Conservation (phyloP, 2,329 filamentous ascomycete species). For the Onygenales sp. region DNA sequence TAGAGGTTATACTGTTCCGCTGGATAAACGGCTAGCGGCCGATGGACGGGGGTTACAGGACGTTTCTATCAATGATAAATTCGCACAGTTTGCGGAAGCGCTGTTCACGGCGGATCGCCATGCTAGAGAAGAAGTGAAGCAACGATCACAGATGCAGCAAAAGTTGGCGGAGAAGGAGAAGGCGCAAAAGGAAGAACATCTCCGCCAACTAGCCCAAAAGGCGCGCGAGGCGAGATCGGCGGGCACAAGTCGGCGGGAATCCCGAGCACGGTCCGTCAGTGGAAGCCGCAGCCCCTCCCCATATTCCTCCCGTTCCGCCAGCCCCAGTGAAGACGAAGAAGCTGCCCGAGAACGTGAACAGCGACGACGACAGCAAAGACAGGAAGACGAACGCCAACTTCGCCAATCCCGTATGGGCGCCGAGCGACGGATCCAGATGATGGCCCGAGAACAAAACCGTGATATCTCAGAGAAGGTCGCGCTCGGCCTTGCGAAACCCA, state of each 20-base stretch:
- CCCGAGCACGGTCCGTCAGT: constrained; percentile 38
- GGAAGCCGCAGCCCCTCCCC: constrained; percentile 37
- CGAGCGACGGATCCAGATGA: constrained; percentile 80
- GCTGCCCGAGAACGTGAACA: constrained; percentile 67
- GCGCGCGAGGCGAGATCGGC: constrained; percentile 70
- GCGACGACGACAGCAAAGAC: constrained; percentile 64
- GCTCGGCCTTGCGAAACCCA: constrained; percentile 87
- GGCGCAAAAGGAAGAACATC: constrained; percentile 81
- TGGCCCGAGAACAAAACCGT: constrained; percentile 89
- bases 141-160: constrained; percentile 91
- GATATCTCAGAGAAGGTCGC: constrained; percentile 97
- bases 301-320: constrained; percentile 36
- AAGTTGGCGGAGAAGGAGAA: constrained; percentile 95
- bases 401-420: constrained; percentile 93
- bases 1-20: constrained; percentile 90
- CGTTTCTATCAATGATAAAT: constrained; percentile 95
- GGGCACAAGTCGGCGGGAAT: constrained; percentile 40
- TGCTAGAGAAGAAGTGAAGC: constrained; percentile 88
- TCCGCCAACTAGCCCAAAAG: constrained; percentile 80
- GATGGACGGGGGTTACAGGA: constrained; percentile 89
- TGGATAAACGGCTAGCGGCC: constrained; percentile 91
- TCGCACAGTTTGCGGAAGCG: constrained; percentile 90
- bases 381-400: constrained; percentile 79
- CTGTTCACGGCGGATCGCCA: constrained; percentile 91
- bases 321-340: constrained; percentile 54